Evolutionary conservation across 805 yeast species (phyloP).

Genomic region (Debaryomyces maramus): DNA sequence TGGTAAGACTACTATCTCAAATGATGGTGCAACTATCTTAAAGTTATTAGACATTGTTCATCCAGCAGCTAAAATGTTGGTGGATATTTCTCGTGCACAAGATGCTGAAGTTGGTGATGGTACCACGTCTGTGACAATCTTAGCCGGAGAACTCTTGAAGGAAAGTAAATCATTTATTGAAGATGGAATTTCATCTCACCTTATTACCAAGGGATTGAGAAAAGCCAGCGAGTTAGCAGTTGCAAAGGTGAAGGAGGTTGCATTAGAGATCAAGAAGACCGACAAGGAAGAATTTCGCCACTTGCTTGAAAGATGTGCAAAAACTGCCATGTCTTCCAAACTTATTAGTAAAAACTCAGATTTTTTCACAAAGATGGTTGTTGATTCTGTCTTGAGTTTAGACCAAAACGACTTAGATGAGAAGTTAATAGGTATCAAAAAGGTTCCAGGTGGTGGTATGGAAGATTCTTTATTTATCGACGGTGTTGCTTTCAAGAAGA

Average conservation of each 20-base stretch:
- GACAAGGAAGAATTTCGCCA: conserved; percentile 61
- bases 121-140: conserved; percentile 91
- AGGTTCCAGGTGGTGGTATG: conserved; percentile 94
- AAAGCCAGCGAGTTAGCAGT: conserved; percentile 79
- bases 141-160: conserved; percentile 92
- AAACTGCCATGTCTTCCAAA: conserved; percentile 96
- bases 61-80: conserved; percentile 96
- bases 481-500: conserved; percentile 97
- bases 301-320: conserved; percentile 86
- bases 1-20: conserved; percentile 92
- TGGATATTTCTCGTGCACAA: conserved; percentile 92
- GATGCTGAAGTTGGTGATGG: conserved; percentile 99
- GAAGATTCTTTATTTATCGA: conserved; percentile 86
- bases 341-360: conserved; percentile 82
- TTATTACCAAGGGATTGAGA: conserved; percentile 84
- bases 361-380: conserved; percentile 94
- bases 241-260: conserved; percentile 67
- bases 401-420: conserved; percentile 88
- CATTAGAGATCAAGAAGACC: conserved; percentile 62
- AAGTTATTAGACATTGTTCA: conserved; percentile 92
- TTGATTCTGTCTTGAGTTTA: conserved; percentile 86
- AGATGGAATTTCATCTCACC: conserved; percentile 92
- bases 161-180: conserved; percentile 90
- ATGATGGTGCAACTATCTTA: conserved; percentile 97
- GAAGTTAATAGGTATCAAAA: conserved; percentile 88